Evolutionary conservation across 2,329 filamentous ascomycete species (phyloP).

Genomic region (Ophiostoma sp.): DNA sequence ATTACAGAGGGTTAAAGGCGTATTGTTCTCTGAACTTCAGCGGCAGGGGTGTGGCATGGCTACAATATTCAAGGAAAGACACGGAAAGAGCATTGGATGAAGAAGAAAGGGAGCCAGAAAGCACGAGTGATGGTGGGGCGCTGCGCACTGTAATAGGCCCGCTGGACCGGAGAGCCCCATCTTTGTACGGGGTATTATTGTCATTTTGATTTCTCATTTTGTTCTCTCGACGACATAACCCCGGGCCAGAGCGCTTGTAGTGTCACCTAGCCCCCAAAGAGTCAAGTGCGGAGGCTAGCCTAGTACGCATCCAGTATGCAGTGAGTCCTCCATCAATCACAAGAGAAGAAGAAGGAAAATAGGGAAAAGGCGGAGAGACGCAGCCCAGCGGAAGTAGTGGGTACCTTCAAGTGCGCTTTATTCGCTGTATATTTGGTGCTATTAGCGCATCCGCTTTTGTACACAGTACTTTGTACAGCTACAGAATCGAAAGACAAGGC

Average conservation of each 20-base stretch:
- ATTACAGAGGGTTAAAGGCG: neutral
- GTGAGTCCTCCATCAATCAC: neutral
- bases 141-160: neutral
- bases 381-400: neutral
- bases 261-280: neutral
- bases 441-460: neutral
- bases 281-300: neutral
- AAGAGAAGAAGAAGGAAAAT: neutral
- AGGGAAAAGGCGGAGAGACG: neutral
- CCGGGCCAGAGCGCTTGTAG: neutral
- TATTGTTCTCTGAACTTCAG: neutral
- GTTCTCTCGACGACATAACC: neutral
- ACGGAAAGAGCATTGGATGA: neutral
- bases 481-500: neutral
- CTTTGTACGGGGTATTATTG: too few species aligned
- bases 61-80: too few species aligned
- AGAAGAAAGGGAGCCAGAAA: neutral
- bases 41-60: too few species aligned
- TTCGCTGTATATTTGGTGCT: neutral
- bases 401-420: neutral
- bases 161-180: neutral
- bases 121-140: neutral
- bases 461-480: neutral
- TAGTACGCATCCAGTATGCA: constrained; percentile 3
- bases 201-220: too few species aligned